Evolutionary conservation across 371 early-diverging fungal species (phyloP), one percentile per base, ranked within the genome.

Genomic region (Mucor sp.): DNA sequence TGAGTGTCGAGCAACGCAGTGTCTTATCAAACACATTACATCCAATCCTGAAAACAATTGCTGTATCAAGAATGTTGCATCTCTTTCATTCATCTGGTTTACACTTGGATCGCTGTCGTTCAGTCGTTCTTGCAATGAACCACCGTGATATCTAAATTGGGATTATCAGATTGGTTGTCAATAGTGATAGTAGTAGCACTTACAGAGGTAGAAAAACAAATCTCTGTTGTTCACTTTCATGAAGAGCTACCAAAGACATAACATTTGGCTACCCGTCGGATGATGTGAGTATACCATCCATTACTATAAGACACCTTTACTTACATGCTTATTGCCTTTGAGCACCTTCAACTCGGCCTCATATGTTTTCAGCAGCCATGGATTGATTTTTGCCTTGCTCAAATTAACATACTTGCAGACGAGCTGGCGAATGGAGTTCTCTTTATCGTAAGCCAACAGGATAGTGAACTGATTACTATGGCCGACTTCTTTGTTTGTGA

Each of bases 321-420:
- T 63, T 60, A 65, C 70, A 61, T 69, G 70, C 47, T 33, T 60
- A 55, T 69, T 69, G 3, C 21, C n/a, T 30, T 65, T 61, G 2
- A 69, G 14, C 9, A 65, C 65, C 0, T 47, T 14, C 4, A 56
- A 5, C 33, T 64, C 70, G 6, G 57, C 39, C 14, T 64, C 25
- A 15, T 48, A 33, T 0, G 33, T n/a, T 11, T 25, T 27, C 21
- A 17, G 4, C 17, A 28, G 6, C 2, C 17, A 21, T 64, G 21
- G 9, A 27, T 32, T 6, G 27, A 19, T 47, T n/a, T 21, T 1
- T 35, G 44, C 35, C 25, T 25, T 15, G 3, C 28, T 60, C 11
- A 55, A 48, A 21, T 23, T 28, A 32, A 21, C n/a, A 14, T n/a
- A 15, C 53, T 62, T 58, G 19, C 60, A 64, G 2, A 47, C 70